Conservation (phyloP, 441 rosid species). For the Bruguiera hainesii region DNA sequence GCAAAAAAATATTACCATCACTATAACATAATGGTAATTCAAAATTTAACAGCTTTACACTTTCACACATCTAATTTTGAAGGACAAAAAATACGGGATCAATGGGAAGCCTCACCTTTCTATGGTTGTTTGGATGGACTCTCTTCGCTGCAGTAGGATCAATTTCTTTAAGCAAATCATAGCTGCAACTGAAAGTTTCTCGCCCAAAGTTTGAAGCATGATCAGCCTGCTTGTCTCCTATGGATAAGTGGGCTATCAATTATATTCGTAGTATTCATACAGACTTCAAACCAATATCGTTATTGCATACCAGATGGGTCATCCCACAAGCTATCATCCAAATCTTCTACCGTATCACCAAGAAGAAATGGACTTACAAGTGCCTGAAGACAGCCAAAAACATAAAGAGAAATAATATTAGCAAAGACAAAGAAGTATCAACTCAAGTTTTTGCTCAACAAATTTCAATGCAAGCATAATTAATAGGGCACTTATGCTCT, state of each 20-base stretch:
- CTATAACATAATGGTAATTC: background rate
- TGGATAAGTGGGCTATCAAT: conserved; percentile 3
- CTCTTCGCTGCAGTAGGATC: conserved; percentile 93
- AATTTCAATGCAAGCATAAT: background rate
- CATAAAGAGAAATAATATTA: conserved; percentile 3
- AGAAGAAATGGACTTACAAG: conserved; percentile 76
- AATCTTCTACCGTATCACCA: conserved; percentile 49
- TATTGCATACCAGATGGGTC: conserved; percentile 42
- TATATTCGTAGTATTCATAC: background rate
- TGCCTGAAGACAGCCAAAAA: conserved; percentile 44
- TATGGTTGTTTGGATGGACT: conserved; percentile 79
- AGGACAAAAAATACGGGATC: background rate
- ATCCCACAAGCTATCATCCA: conserved; percentile 27
- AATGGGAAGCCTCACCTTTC: conserved; percentile 52
- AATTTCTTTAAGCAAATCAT: conserved; percentile 60
- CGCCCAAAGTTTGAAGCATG: conserved; percentile 26
- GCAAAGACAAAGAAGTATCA: background rate
- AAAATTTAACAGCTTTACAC: background rate
- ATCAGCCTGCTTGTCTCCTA: conserved; percentile 40
- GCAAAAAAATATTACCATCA: no score
- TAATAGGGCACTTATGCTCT: background rate
- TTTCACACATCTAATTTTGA: background rate
- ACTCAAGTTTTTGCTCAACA: background rate
- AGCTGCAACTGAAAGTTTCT: conserved; percentile 34
- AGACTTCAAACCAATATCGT: conserved; percentile 9